A percentile compares a stretch with the other conserved stretches of the same genome.
Evolutionary conservation across 306 rosid genomes (phyloP).

Genomic region (Lathyrus oleraceus): DNA sequence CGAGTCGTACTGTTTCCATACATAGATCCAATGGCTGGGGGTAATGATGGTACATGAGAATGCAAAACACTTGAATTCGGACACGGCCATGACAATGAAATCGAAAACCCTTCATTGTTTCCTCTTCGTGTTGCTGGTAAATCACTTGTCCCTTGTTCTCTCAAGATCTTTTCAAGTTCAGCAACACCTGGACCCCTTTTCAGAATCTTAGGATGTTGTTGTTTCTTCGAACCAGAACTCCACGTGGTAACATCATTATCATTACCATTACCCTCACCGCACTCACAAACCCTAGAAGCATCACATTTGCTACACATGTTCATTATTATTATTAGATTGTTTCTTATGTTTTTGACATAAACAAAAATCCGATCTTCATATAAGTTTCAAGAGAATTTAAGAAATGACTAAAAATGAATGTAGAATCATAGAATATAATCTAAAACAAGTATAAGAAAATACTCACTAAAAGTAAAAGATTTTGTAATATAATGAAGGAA

Average conservation of each 20-base stretch:
- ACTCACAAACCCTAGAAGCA: slow-evolving; percentile 21
- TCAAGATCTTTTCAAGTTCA: slow-evolving; percentile 66
- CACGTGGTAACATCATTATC: slow-evolving; percentile 8
- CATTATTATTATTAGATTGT: background rate
- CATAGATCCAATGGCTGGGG: slow-evolving; percentile 6
- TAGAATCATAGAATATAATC: slow-evolving; percentile 43
- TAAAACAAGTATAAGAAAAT: too few relatives aligned
- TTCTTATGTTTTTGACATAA: background rate
- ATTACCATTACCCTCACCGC: slow-evolving; percentile 2
- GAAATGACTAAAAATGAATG: too few relatives aligned
- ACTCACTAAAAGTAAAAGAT: too few relatives aligned
- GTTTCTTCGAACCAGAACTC: slow-evolving; percentile 32
- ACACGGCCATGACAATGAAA: slow-evolving; percentile 24
- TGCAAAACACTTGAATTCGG: slow-evolving; percentile 7
- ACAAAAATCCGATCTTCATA: background rate
- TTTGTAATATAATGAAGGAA: too few relatives aligned
- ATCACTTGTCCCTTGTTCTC: slow-evolving; percentile 47
- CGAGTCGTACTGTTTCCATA: too few relatives aligned
- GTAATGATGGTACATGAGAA: slow-evolving; percentile 16
- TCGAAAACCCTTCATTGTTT: slow-evolving; percentile 36
- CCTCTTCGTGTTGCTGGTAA: background rate
- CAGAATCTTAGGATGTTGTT: slow-evolving; percentile 40
- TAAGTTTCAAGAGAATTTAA: background rate
- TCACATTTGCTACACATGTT: slow-evolving; percentile 46
- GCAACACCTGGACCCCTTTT: slow-evolving; percentile 87